Base-by-base conservation (phyloP, 441 rosid genomes). In the Jatropha multifida region DNA sequence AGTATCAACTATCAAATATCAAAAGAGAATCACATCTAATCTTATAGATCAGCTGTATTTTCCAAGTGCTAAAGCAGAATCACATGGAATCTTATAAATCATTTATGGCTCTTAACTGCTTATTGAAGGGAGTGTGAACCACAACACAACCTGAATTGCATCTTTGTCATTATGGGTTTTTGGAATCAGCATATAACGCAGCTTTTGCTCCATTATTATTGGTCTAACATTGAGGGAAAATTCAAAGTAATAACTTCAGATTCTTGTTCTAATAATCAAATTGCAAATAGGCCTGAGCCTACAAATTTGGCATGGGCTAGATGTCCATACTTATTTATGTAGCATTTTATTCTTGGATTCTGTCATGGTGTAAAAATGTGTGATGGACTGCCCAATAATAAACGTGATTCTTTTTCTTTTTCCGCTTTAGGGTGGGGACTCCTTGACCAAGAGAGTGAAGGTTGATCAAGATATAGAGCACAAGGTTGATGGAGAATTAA, bases 371-470 rank as follows among this genome's bases (percentile, higher is more conserved):
- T 42, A 74, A 69, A 38, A 52, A 68, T 67, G 65, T 64, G 49
- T 15, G 63, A 78, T 74, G 42, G 63, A 69, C 49, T 27, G 73
- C 65, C 61, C 63, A 9, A 7, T 68, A 32, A 8, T 26, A 49
- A 48, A 51, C 62, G 42, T 62, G 63, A 38, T 17, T 26, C 42
- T 70, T 62, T 44, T 26, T 72, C 23, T 69, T 46, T 44, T 26
- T 72, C 49, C 49, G 54, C n/a, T 58, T 17, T 74, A 94, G 99
- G 92, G 94, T 74, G 94, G 90, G 40, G 97, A 96, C 81, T 79
- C 84, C 72, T 81, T 88, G 58, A 80, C 82, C 27, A 96, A 91
- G 86, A 91, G 97, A 84, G 86, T 79, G 3, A 96, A 91, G 85
- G 81, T 88, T 51, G 98, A 91, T 81, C 90, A 86, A 86, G 94